phyloP scores from a whole-genome alignment of 2,329 filamentous ascomycete species.

The Nemania serpens region DNA sequence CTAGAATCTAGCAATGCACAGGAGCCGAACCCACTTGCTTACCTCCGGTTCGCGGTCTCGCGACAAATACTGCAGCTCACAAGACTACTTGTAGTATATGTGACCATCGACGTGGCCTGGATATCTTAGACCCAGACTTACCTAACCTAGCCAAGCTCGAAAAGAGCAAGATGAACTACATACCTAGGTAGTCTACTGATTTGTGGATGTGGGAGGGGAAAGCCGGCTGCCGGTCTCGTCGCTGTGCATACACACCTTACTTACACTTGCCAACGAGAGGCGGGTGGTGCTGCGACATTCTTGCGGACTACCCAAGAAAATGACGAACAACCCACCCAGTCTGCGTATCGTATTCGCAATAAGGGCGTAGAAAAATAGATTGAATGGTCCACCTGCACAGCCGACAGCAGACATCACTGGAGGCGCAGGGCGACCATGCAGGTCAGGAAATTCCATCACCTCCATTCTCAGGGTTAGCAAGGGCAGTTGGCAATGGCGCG shows the following conservation, averaged over 20 bases:
- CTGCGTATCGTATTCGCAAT: constrained; percentile 18
- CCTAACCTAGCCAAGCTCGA: not conserved
- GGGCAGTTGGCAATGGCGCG: not conserved
- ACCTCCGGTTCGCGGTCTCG: constrained; percentile 25
- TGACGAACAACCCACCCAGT: constrained; percentile 8
- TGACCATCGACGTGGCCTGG: constrained; percentile 25
- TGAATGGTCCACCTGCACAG: constrained; percentile 11
- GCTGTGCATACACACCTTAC: not conserved
- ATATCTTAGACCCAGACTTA: not conserved
- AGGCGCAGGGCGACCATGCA: constrained; percentile 19
- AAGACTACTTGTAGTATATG: constrained; percentile 21
- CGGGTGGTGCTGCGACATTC: constrained; percentile 2
- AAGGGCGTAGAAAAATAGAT: not conserved
- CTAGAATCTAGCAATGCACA: not conserved
- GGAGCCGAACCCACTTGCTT: constrained; percentile 22
- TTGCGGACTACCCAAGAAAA: constrained; percentile 4
- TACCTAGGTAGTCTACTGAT: not conserved
- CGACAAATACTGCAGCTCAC: constrained; percentile 23
- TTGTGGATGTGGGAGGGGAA: not conserved
- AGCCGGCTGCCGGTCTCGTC: not conserved
- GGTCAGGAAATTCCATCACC: constrained; percentile 13
- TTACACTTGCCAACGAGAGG: not conserved
- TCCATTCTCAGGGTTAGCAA: not conserved
- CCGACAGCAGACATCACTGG: constrained; percentile 3
- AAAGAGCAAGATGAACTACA: not conserved